A percentile compares a stretch with the other conserved stretches of the same genome.
Conservation (phyloP, 2,329 filamentous ascomycete species). For the Huntiella decipiens region DNA sequence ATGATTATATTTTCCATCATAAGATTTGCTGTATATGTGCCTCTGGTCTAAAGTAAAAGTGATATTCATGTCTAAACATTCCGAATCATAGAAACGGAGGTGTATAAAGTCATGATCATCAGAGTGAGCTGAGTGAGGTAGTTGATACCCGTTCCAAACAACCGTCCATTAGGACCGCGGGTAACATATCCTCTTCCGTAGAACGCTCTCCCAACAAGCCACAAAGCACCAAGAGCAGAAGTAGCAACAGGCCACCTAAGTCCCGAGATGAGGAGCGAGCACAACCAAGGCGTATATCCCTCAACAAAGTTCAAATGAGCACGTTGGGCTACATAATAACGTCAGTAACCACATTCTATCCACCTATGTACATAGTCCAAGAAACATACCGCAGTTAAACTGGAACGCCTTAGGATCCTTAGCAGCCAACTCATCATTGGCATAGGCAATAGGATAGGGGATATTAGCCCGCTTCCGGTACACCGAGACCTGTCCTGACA, state of each 20-base stretch:
- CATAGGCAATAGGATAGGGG: constrained; percentile 39
- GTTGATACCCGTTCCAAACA: constrained; percentile 20
- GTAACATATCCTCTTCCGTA: constrained; percentile 38
- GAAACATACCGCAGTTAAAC: constrained; percentile 42
- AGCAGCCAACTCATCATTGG: constrained; percentile 30
- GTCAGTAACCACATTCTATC: not conserved
- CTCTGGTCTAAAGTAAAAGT: too few species aligned
- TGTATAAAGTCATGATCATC: constrained; percentile 26
- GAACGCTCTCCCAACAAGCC: constrained; percentile 31
- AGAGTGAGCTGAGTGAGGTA: constrained; percentile 21
- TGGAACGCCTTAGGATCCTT: constrained; percentile 32
- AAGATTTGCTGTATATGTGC: too few species aligned
- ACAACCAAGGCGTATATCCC: constrained; percentile 35
- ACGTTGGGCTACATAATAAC: constrained; percentile 28
- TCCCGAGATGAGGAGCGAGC: constrained; percentile 35
- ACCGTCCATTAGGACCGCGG: constrained; percentile 26
- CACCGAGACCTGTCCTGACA: constrained; percentile 26
- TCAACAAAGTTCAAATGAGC: constrained; percentile 46
- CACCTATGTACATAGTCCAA: not conserved
- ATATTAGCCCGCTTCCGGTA: constrained; percentile 34
- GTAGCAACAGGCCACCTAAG: constrained; percentile 32
- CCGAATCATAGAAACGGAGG: constrained; percentile 19
- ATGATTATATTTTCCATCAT: not conserved
- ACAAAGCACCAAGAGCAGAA: constrained; percentile 30
- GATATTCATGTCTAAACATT: too few species aligned